These are phyloP conservation scores for Solanum sitiens DNA, from an alignment of 257 asterid genomes.

Conservation along the genomic window DNA sequence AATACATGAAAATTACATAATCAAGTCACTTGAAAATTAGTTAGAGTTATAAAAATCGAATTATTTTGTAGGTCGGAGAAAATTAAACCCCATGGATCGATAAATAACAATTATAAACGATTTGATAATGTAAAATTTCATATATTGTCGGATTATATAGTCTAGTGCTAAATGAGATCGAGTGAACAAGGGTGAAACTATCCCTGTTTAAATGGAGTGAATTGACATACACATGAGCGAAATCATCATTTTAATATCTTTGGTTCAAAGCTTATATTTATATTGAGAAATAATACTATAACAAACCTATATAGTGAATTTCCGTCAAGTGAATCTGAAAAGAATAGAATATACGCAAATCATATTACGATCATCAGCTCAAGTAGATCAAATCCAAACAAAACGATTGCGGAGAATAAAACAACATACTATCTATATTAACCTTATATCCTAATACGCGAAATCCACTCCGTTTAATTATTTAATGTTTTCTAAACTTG, in stretches of 20 bases:
- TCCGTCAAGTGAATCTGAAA: fast-evolving
- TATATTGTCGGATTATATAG: too few relatives aligned
- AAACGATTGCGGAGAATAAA: fast-evolving
- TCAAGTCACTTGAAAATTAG: neutral
- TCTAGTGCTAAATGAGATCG: neutral
- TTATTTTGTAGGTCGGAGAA: neutral
- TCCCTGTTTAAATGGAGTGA: neutral
- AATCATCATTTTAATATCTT: neutral
- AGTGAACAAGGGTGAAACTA: neutral
- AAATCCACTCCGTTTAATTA: neutral
- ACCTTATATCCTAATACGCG: neutral
- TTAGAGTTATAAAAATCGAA: neutral
- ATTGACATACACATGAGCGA: neutral
- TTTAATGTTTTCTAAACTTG: neutral
- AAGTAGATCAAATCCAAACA: too few relatives aligned
- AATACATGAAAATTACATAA: neutral
- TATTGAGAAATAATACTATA: too few relatives aligned
- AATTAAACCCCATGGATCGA: neutral
- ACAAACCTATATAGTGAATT: too few relatives aligned
- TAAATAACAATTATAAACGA: neutral
- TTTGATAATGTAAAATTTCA: neutral
- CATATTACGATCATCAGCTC: too few relatives aligned
- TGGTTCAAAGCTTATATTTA: neutral
- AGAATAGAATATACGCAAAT: too few relatives aligned
- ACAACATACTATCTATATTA: too few relatives aligned